These are phyloP conservation scores for Carpinus fangiana DNA, from an alignment of 306 rosid species.

Conservation along the genomic window DNA sequence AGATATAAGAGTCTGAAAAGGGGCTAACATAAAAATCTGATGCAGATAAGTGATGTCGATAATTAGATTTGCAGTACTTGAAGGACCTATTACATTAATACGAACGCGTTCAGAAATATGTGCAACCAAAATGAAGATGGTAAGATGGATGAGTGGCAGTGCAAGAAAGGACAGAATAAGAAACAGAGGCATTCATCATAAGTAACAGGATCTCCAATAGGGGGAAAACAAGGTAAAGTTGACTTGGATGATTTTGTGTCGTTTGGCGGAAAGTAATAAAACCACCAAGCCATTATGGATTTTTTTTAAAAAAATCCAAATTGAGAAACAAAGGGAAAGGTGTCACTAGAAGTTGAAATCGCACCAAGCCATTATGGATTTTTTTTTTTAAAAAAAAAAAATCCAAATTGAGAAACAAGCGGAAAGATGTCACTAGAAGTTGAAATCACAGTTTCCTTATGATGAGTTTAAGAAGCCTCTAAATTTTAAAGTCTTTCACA, in stretches of 20 bases:
- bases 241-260: background rate
- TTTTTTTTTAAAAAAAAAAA: too few relatives aligned
- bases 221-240: background rate
- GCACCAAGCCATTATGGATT: too few relatives aligned
- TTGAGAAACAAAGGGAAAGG: too few relatives aligned
- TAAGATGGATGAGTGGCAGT: background rate
- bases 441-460: background rate
- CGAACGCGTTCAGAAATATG: background rate
- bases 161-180: background rate
- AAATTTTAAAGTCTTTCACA: background rate
- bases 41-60: background rate
- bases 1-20: background rate
- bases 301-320: too few relatives aligned
- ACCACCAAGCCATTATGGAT: too few relatives aligned
- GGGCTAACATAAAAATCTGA: background rate
- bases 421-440: too few relatives aligned
- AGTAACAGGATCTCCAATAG: background rate
- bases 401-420: too few relatives aligned
- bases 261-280: background rate
- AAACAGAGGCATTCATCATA: background rate
- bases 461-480: too few relatives aligned
- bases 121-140: slow-evolving; percentile 1
- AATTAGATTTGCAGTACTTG: background rate
- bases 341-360: background rate
- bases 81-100: background rate